Percentiles rank a stretch among this genome's conserved stretches.
Evolutionary conservation across 768 basidiomycete species (phyloP).

Genomic region (Kwoniella newhampshirensis): DNA sequence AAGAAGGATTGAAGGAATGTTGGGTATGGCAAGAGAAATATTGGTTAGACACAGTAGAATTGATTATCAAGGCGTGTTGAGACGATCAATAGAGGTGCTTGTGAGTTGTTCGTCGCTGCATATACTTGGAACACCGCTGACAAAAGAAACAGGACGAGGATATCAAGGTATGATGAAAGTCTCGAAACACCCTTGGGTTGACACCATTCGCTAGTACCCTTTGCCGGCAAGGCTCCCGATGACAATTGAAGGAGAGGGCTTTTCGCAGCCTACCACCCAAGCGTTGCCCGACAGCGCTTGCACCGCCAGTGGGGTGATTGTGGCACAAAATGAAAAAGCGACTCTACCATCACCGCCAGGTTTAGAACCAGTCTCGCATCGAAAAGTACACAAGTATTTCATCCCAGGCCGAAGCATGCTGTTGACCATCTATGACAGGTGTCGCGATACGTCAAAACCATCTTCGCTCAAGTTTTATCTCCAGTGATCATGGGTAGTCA

Average conservation of each 20-base stretch:
- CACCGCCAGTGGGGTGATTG: neutral
- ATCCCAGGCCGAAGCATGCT: neutral
- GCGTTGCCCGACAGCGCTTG: neutral
- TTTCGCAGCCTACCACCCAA: constrained; percentile 8
- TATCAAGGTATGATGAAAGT: too few species aligned
- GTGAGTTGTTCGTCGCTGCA: too few species aligned
- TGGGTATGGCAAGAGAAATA: constrained; percentile 31
- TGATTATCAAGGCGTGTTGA: constrained; percentile 19
- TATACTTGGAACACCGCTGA: too few species aligned
- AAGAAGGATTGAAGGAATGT: constrained; percentile 16
- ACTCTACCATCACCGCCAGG: neutral
- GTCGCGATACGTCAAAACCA: constrained; percentile 15
- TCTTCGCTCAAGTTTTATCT: constrained; percentile 40
- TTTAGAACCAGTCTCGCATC: constrained; percentile 23
- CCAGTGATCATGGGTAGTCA: constrained; percentile 19
- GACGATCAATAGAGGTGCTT: neutral
- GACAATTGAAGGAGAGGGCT: neutral
- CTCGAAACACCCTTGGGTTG: too few species aligned
- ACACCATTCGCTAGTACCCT: too few species aligned
- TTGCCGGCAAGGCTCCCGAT: too few species aligned
- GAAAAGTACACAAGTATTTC: constrained; percentile 7
- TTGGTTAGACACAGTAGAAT: constrained; percentile 23
- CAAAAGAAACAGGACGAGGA: too few species aligned
- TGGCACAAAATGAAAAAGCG: neutral
- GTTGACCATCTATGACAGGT: constrained; percentile 18